Evolutionary conservation across 2,329 filamentous ascomycete species (phyloP).

Genomic region (Rachicladosporium sp.): DNA sequence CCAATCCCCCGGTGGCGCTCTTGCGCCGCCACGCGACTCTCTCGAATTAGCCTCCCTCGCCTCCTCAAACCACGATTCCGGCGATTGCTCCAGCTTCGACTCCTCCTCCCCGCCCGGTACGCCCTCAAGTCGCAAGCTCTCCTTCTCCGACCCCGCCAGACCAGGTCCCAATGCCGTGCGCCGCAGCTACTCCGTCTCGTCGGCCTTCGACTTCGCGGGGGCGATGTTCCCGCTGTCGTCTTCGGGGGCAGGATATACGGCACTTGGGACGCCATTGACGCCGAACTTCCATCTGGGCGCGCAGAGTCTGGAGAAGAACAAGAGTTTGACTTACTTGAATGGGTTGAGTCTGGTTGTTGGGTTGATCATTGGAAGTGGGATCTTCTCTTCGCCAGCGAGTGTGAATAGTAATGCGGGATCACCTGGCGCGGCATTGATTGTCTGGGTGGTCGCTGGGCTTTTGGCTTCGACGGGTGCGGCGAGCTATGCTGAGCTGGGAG

Average conservation of each 20-base stretch:
- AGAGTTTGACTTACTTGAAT: conserved; percentile 89
- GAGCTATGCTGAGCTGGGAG: conserved; percentile 89
- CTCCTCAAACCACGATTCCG: conserved; percentile 56
- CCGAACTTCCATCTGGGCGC: conserved; percentile 33
- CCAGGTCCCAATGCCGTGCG: conserved; percentile 30
- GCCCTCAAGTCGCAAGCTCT: conserved; percentile 83
- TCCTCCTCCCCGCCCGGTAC: conserved; percentile 60
- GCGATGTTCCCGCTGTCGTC: conserved; percentile 88
- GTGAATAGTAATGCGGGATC: conserved; percentile 88
- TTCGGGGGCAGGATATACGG: conserved; percentile 61
- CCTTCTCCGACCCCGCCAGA: conserved; percentile 52
- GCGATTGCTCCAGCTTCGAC: conserved; percentile 50
- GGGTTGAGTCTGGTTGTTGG: conserved; percentile 84
- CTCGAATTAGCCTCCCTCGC: conserved; percentile 92
- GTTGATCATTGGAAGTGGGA: conserved; percentile 88
- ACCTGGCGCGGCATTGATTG: conserved; percentile 76
- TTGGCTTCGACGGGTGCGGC: conserved; percentile 92
- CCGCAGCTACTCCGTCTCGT: conserved; percentile 80
- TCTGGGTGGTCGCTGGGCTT: conserved; percentile 84
- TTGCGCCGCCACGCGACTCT: conserved; percentile 60
- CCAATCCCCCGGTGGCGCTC: conserved; percentile 1
- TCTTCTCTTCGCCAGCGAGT: conserved; percentile 88
- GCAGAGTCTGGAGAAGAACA: conserved; percentile 74
- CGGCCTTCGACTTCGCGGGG: conserved; percentile 88
- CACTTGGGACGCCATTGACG: conserved; percentile 64